Base-by-base conservation (phyloP, 2,329 filamentous ascomycete species). In the Hymenoscyphus fructigenus region DNA sequence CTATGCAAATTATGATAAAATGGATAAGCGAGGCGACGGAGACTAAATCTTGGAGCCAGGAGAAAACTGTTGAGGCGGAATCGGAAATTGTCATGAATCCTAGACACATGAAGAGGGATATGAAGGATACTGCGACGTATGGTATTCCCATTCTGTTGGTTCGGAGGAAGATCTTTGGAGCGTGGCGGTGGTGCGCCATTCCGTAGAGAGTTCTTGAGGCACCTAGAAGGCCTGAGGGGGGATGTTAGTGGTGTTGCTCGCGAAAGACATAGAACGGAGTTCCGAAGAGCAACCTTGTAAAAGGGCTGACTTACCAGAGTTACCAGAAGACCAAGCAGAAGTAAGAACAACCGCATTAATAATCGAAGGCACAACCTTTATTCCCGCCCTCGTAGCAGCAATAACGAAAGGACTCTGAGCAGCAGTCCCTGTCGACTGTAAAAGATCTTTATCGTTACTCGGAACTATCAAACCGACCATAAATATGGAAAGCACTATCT, bases 281-380 rank as follows among this genome's bases (percentile, higher is more conserved):
- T 47, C 20, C 5, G 41, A 12, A 20, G 5, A 47, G 20, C 3
- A 47, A 47, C 4, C 15, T 14, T 20, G 15, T 15, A 7, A 53
- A 23, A 20, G 23, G 10, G 20, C 9, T 3, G 26, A 15, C 53
- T 28, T 57, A 32, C 53, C 60, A 2, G 89, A 87, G 69, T 92
- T 93, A 0, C 85, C 88, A 0, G 89, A 83, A 0, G 88, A 91
- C 78, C 86, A 88, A 0, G 88, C 89, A 0, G 87, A 89, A 0
- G 88, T 91, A 69, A 93, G 82, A 70, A 93, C 88, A 36, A 93
- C 82, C 41, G 89, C 90, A 74, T 94, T 94, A 76, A 94, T 88
- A 61, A 94, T 84, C 6, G 86, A 87, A 0, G 90, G 88, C 3
- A 93, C 84, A 3, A 84, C 88, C 7, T 81, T 82, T 65, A 93